Conservation (phyloP, 495 filamentous ascomycete genomes). For the Thozetella sp. region DNA sequence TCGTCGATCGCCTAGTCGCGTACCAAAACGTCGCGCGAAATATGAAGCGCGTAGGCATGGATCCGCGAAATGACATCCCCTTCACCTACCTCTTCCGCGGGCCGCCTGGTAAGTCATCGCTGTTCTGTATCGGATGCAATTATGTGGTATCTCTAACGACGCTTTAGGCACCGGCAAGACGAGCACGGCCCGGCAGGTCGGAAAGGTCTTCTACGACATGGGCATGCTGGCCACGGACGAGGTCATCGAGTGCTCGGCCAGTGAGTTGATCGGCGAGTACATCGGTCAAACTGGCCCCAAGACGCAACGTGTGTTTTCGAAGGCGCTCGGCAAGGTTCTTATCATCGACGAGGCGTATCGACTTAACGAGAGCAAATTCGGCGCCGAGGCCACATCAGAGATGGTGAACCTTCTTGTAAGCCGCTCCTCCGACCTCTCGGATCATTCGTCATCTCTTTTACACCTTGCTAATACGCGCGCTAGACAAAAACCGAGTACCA, state of each 20-base stretch:
- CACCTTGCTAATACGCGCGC: not conserved
- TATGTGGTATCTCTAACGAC: not conserved
- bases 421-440: not conserved
- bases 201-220: slow-evolving; percentile 74
- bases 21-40: slow-evolving; percentile 58
- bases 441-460: not conserved
- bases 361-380: slow-evolving; percentile 58
- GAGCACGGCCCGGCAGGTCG: slow-evolving; percentile 70
- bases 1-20: slow-evolving; percentile 58
- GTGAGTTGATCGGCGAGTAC: slow-evolving; percentile 63
- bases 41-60: slow-evolving; percentile 59
- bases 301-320: slow-evolving; percentile 57
- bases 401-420: slow-evolving; percentile 61
- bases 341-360: slow-evolving; percentile 73
- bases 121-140: not conserved
- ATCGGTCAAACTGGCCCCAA: slow-evolving; percentile 69
- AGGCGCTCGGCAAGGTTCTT: slow-evolving; percentile 62
- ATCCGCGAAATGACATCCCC: slow-evolving; percentile 48
- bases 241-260: slow-evolving; percentile 62
- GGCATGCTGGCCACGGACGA: slow-evolving; percentile 56
- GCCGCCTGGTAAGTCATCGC: slow-evolving; percentile 24
- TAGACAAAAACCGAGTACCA: slow-evolving; percentile 60
- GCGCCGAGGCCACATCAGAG: slow-evolving; percentile 74
- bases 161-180: slow-evolving; percentile 68
- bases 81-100: slow-evolving; percentile 47